Conservation (phyloP, 768 basidiomycete species). For the Panus rudis region DNA sequence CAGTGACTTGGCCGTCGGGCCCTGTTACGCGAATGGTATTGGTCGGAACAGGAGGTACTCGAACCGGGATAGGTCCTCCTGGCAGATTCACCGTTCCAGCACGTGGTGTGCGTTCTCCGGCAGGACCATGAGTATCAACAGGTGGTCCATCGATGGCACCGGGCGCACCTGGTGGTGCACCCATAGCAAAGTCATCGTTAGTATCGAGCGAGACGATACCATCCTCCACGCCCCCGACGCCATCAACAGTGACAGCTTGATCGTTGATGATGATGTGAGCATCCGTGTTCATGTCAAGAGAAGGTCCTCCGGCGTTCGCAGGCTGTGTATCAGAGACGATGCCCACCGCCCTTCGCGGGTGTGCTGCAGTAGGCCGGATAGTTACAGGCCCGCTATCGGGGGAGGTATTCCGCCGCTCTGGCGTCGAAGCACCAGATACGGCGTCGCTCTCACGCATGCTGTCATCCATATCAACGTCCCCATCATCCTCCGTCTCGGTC, state of each 20-base stretch:
- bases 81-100: slow-evolving; percentile 55
- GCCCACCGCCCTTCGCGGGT: slow-evolving; percentile 38
- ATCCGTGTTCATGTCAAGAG: slow-evolving; percentile 37
- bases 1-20: slow-evolving; percentile 3
- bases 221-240: slow-evolving; percentile 54
- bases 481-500: slow-evolving; percentile 77
- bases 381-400: slow-evolving; percentile 16
- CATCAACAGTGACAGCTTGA: slow-evolving; percentile 35
- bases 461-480: slow-evolving; percentile 53
- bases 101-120: slow-evolving; percentile 42
- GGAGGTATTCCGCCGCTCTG: slow-evolving; percentile 20
- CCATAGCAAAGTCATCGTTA: slow-evolving; percentile 89
- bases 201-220: slow-evolving; percentile 70
- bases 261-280: slow-evolving; percentile 49
- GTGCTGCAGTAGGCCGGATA: slow-evolving; percentile 23
- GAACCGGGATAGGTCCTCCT: slow-evolving; percentile 8
- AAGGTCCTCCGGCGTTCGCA: slow-evolving; percentile 21
- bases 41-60: slow-evolving; percentile 9
- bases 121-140: slow-evolving; percentile 14
- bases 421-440: slow-evolving; percentile 18
- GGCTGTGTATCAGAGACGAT: slow-evolving; percentile 35
- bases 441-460: slow-evolving; percentile 26
- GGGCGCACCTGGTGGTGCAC: slow-evolving; percentile 86
- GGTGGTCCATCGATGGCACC: slow-evolving; percentile 52
- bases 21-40: neutral